Base-by-base conservation (phyloP, 331 rosid genomes). In the Spiraea crenata region DNA sequence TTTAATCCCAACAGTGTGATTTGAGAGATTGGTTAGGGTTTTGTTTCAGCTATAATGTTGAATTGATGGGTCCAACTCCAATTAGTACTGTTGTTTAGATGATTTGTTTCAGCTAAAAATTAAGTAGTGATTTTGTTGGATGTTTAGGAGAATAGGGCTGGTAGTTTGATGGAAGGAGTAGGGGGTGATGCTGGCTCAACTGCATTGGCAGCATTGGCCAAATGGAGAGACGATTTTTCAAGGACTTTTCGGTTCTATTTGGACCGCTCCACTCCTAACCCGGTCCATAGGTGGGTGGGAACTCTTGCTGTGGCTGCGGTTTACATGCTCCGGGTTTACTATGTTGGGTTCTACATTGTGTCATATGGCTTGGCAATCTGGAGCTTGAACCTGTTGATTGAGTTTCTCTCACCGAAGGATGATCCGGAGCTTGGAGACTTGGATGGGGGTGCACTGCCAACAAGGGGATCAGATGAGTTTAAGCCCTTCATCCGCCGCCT, bases 401-500 rank as follows among this genome's bases (percentile, higher is more conserved):
- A 92, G 12, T 89, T 89, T 67, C 70, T 89, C 38, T 89, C 92
- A 0, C 92, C 96, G 0, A 77, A 81, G 84, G 83, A 79, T 75
- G 96, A 86, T 81, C 96, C 92, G 1, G 90, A 89, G 83, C 79
- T 89, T 5, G 90, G 86, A 67, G 82, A 64, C 54, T 77, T 75
- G 58, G 95, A 82, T 9, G 91, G 93, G 67, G 85, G 85, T 75
- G 73, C 87, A 3, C 74, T 85, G 85, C 93, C 93, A 7, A 88
- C 85, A 6, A 75, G 62, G 58, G 90, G 85, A 14, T 85, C 85
- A 4, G 91, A 88, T 61, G 95, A 88, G 80, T 88, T 88, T 63
- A 85, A 68, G 71, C 95, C 95, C 17, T 88, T 88, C 65, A 75
- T 85, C 50, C 93, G 93, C 61, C 89, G 93, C 67, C 90, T 85